A percentile compares a stretch with the other conserved stretches of the same genome.
Conservation (phyloP, 768 basidiomycete species). For the Trametes cingulata region DNA sequence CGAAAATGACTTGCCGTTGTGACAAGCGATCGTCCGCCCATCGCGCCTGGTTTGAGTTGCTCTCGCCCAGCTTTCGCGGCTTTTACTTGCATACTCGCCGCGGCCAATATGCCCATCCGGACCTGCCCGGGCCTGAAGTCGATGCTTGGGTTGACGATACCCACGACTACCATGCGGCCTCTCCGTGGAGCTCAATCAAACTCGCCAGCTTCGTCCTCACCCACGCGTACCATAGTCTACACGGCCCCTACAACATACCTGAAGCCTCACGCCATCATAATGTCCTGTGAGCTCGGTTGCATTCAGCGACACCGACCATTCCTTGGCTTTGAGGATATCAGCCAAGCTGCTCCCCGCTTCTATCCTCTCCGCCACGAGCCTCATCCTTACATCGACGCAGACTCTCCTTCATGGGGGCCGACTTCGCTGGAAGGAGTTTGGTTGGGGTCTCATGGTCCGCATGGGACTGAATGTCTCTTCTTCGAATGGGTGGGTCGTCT, state of each 20-base stretch:
- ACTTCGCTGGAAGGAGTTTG: constrained; percentile 15
- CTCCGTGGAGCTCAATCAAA: constrained; percentile 1
- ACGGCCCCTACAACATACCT: background rate
- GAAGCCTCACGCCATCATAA: constrained; percentile 6
- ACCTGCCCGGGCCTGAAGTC: constrained; percentile 6
- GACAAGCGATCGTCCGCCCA: background rate
- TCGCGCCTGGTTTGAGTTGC: background rate
- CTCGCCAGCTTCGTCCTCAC: background rate
- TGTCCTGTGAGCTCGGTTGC: constrained; percentile 11
- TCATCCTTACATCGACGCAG: background rate
- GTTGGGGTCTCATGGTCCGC: constrained; percentile 22
- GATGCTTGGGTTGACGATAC: constrained; percentile 13
- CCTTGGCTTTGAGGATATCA: constrained; percentile 15
- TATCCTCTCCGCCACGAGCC: constrained; percentile 16
- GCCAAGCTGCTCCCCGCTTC: constrained; percentile 14
- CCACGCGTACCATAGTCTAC: constrained; percentile 16
- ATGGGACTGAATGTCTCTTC: constrained; percentile 22
- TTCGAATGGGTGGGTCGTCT: constrained; percentile 5
- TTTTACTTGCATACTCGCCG: constrained; percentile 19
- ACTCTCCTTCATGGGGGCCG: constrained; percentile 3
- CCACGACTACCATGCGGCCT: background rate
- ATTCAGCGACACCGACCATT: constrained; percentile 8
- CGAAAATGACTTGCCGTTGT: background rate
- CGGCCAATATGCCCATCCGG: constrained; percentile 17
- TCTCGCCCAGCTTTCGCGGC: constrained; percentile 11